Base-by-base conservation (phyloP, 2,329 filamentous ascomycete species). In the Talaromyces funiculosus region DNA sequence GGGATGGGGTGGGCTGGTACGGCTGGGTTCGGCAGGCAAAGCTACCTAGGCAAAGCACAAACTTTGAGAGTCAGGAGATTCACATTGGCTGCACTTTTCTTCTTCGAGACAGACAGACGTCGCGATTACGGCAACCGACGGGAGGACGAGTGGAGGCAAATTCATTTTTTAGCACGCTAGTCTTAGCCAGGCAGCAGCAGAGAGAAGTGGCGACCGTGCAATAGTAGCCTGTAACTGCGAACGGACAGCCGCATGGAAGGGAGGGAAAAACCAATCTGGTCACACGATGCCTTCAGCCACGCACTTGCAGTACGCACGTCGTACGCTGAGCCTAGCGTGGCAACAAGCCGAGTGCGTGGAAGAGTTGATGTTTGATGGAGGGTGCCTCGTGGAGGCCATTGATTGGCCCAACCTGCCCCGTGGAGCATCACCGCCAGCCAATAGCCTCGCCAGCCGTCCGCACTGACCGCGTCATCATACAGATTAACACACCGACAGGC, bases 271-370 rank as follows among this genome's bases (percentile, higher is more conserved):
- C 54, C 58, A 42, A 47, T 33, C 38, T 43, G 53, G 26, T 60
- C 51, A 54, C 49, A 45, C 29, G 58, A 60, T 60, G 58, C 33
- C 37, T 47, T n/a, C 12, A 53, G 43, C 45, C 42, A 45, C 57
- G 37, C 57, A 45, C 33, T 29, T 26, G 31, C 6, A 33, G 8
- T n/a, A 42, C 42, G 40, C 6, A 16, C 10, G 7, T 12, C 20
- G 26, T 31, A 18, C 20, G 26, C 3, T 3, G 26, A 51, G 26
- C 2, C 29, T 14, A 16, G 29, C 55, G 55, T 57, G 42, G 55
- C 55, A 57, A 45, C 29, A 47, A 37, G 40, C 3, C 18, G 29
- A 38, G 55, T 56, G 53, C 53, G 53, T 56, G 38, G 45, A 49
- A 49, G 16, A 49, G 45, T 24, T 10, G 24, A 29, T 9, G 16